Evolutionary conservation across 2,329 filamentous ascomycete genomes (phyloP).

Genomic region (Tolypocladium capitatum): DNA sequence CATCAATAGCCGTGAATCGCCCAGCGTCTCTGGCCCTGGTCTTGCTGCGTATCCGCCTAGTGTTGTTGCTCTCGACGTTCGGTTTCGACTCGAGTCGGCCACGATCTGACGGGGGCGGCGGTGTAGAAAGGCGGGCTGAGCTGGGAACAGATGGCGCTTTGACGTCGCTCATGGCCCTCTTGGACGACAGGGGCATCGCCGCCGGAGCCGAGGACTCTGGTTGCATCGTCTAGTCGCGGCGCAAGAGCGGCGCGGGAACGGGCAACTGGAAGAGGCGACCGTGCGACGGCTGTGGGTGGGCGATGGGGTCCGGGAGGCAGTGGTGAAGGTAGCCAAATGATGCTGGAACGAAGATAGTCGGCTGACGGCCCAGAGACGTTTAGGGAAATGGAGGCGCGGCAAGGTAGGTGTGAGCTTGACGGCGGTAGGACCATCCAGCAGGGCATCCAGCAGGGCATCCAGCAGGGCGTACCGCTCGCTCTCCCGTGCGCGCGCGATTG

Average conservation of each 20-base stretch:
- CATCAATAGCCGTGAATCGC: slow-evolving; percentile 28
- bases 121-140: slow-evolving; percentile 27
- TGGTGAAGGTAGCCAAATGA: not conserved
- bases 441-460: not conserved
- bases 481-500: not conserved
- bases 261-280: not conserved
- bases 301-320: not conserved
- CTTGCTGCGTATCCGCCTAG: slow-evolving; percentile 20
- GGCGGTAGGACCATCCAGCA: not conserved
- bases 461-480: not conserved
- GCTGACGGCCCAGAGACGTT: not conserved
- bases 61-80: slow-evolving; percentile 21
- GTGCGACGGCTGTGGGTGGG: too few relatives aligned
- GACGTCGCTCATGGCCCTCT: slow-evolving; percentile 17
- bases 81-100: slow-evolving; percentile 27
- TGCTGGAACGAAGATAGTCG: not conserved
- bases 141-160: slow-evolving; percentile 17
- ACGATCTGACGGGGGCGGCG: slow-evolving; percentile 30
- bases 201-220: slow-evolving; percentile 14
- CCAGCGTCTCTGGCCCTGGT: slow-evolving; percentile 21
- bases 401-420: slow-evolving; percentile 1
- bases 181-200: slow-evolving; percentile 19
- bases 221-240: slow-evolving; percentile 16
- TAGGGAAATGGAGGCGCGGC: not conserved
- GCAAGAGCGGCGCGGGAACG: not conserved